phyloP scores from a whole-genome alignment of 2,329 filamentous ascomycete species.

The Tolypocladium ophioglossoides region DNA sequence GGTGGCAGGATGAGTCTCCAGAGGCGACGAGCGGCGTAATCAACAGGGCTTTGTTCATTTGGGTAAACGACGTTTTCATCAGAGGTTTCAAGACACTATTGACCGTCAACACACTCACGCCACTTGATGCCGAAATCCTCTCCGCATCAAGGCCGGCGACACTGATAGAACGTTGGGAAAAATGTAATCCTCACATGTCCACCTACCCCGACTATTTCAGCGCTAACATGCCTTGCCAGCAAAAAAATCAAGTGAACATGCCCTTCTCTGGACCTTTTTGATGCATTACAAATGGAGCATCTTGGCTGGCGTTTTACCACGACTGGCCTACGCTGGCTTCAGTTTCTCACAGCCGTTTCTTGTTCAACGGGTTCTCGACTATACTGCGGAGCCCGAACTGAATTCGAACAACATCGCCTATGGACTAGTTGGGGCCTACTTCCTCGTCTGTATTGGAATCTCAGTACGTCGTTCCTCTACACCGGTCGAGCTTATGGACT shows the following conservation, averaged over 20 bases:
- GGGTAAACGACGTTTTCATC: conserved; percentile 18
- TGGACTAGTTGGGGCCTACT: conserved; percentile 27
- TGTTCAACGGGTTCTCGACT: conserved; percentile 22
- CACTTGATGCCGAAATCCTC: conserved; percentile 8
- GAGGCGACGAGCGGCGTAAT: conserved; percentile 21
- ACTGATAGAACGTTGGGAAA: conserved; percentile 6
- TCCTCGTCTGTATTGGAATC: conserved; percentile 27
- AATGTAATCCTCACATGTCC: not conserved
- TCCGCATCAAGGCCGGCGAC: conserved; percentile 5
- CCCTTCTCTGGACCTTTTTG: conserved; percentile 12
- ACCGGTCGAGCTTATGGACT: not conserved
- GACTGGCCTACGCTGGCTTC: conserved; percentile 25
- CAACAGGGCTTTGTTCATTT: conserved; percentile 19
- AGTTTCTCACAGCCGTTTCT: conserved; percentile 33
- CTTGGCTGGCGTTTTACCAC: conserved; percentile 20
- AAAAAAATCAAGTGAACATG: conserved; percentile 10
- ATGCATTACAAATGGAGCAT: conserved; percentile 16
- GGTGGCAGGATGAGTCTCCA: conserved; percentile 10
- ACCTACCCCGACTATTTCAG: not conserved
- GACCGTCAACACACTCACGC: conserved; percentile 7
- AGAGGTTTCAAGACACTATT: conserved; percentile 14
- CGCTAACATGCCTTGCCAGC: conserved; percentile 1
- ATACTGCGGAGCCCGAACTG: conserved; percentile 12
- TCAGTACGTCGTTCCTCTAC: conserved; percentile 15
- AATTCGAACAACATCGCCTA: conserved; percentile 19